A percentile compares a stretch with the other conserved stretches of the same genome.
Conservation (phyloP, 225 moss, liverwort and hornwort genomes). For the Lunularia cruciata region DNA sequence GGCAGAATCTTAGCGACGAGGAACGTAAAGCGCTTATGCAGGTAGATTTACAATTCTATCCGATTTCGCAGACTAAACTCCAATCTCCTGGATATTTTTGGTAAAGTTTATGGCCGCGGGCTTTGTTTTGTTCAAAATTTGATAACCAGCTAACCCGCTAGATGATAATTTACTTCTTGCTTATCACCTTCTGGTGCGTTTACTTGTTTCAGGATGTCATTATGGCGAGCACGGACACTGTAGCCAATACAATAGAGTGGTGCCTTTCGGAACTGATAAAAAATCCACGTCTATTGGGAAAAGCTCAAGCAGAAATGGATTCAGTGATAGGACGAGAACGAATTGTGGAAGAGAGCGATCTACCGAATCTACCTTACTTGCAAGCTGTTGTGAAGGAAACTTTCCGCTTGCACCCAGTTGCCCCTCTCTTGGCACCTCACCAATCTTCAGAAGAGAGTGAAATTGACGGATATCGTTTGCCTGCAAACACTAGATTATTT, state of each 20-base stretch:
- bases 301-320: conserved; percentile 43
- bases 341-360: conserved; percentile 53
- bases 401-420: conserved; percentile 46
- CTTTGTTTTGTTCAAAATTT: background rate
- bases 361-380: conserved; percentile 42
- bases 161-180: background rate
- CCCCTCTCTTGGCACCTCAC: conserved; percentile 38
- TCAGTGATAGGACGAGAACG: conserved; percentile 32
- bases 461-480: conserved; percentile 33
- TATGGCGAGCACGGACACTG: conserved; percentile 28
- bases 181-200: background rate
- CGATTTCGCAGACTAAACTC: background rate
- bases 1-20: background rate
- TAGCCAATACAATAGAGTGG: conserved; percentile 29
- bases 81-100: background rate
- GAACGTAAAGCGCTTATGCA: conserved; percentile 15
- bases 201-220: conserved; percentile 33
- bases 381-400: conserved; percentile 58
- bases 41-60: conserved; percentile 22
- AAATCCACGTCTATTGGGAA: conserved; percentile 28
- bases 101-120: background rate
- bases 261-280: conserved; percentile 30
- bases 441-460: background rate
- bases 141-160: background rate
- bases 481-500: conserved; percentile 31